Base-by-base conservation (phyloP, 352 stramenopile genomes). In the Pythium monospermum region DNA sequence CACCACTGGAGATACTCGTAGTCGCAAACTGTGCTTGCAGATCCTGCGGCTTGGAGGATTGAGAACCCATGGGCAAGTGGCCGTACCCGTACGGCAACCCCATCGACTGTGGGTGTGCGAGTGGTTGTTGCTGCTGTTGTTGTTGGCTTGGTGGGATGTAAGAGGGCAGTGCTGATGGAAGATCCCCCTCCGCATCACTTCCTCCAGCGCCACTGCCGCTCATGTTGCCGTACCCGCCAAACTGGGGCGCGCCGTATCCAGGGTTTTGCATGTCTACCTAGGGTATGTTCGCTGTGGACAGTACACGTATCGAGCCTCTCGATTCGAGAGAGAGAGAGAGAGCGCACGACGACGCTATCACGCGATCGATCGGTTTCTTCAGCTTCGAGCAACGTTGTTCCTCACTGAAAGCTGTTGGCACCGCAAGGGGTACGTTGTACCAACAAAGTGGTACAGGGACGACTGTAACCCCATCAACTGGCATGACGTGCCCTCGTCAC, bases 101-200 rank as follows among this genome's bases (percentile, higher is more conserved):
- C 23, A 71, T 38, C 11, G 41, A 61, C 55, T 7, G 53, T 56
- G 15, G 60, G 13, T 39, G 35, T 26, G 18, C n/a, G n/a, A n/a
- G n/a, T n/a, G n/a, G n/a, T n/a, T n/a, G n/a, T n/a, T n/a, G 42
- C 19, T 48, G 53, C 47, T 64, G 55, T 48, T 54, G 42, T 57
- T 38, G 33, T 68, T 75, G 53, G 35, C 59, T 62, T 27, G 69
- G 46, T 30, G 78, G 78, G 47, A 85, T 75, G 53, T 91, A 91
- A 18, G 80, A 88, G 35, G 80, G 80, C 51, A 91, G 56, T n/a
- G 80, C 85, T 13, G 64, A 81, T 16, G 80, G 80, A 40, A 91
- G 61, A 53, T 88, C 80, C 43, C 69, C 68, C 23, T 86, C 76
- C 33, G 61, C 49, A 28, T 75, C 66, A 15, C 28, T 57, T 8